Evolutionary conservation across 192 early-diverging fungal species (phyloP).

Genomic region (Diversispora epigaea): DNA sequence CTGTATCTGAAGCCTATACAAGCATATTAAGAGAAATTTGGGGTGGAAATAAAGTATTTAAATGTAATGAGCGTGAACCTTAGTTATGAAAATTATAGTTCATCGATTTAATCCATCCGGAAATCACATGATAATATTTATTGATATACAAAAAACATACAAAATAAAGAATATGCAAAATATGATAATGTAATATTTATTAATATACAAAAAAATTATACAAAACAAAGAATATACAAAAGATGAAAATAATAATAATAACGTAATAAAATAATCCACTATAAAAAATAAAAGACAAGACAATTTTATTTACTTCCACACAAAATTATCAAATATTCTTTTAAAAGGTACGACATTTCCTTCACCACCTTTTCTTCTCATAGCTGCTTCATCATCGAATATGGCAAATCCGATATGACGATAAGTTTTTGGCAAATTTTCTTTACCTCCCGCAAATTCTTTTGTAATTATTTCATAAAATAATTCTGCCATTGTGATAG

Average conservation of each 20-base stretch:
- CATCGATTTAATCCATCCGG: too few relatives aligned
- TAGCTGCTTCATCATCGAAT: constrained; percentile 1
- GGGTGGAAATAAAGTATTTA: constrained; percentile 1
- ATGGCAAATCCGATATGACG: constrained; percentile 15
- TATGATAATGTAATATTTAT: too few relatives aligned
- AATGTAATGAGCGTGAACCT: background rate
- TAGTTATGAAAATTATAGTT: too few relatives aligned
- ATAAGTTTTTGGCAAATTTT: constrained; percentile 23
- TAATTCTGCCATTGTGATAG: constrained; percentile 38
- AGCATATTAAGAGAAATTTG: background rate
- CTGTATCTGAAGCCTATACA: background rate
- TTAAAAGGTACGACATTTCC: constrained; percentile 25
- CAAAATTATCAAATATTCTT: constrained; percentile 1
- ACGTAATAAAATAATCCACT: too few relatives aligned
- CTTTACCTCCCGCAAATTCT: constrained; percentile 40
- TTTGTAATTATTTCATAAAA: constrained; percentile 45
- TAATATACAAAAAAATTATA: too few relatives aligned
- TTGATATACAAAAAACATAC: too few relatives aligned
- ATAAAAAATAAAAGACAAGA: too few relatives aligned
- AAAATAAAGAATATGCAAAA: too few relatives aligned
- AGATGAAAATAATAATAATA: too few relatives aligned
- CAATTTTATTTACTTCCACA: too few relatives aligned
- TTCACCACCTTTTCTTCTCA: background rate
- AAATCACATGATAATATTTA: too few relatives aligned
- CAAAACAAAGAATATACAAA: too few relatives aligned